Conservation (phyloP, 2,329 filamentous ascomycete genomes). For the Sporothrix phasma region DNA sequence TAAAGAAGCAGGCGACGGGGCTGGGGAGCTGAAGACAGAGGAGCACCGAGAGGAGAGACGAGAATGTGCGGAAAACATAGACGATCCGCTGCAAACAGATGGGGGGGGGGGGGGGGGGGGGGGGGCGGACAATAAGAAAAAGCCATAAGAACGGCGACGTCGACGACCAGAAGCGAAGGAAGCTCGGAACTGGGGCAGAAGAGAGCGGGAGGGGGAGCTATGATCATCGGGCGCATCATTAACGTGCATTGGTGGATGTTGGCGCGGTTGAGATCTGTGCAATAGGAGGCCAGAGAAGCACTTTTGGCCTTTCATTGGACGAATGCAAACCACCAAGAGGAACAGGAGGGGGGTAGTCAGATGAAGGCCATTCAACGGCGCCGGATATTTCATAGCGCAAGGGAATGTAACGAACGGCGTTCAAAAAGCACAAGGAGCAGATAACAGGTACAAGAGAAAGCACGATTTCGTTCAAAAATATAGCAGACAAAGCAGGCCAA, state of each 20-base stretch:
- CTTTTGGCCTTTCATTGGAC: constrained; percentile 33
- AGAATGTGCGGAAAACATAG: too few species aligned
- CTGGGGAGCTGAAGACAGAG: background rate
- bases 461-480: too few species aligned
- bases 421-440: background rate
- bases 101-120: too few species aligned
- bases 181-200: background rate
- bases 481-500: background rate
- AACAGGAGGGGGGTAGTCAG: background rate
- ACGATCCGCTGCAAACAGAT: background rate
- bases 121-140: too few species aligned
- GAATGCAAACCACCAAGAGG: background rate
- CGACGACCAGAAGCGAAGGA: background rate
- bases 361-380: background rate
- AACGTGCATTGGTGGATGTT: constrained; percentile 38
- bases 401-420: background rate
- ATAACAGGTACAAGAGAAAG: background rate
- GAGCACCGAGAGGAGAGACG: background rate
- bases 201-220: background rate
- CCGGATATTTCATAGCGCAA: background rate
- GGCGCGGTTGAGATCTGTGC: constrained; percentile 27
- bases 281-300: constrained; percentile 36
- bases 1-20: background rate
- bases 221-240: constrained; percentile 22
- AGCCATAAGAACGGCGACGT: background rate